Percentiles rank a stretch among this genome's conserved stretches.
Evolutionary conservation across 2,329 filamentous ascomycete species (phyloP).

Genomic region (Nemania sp.): DNA sequence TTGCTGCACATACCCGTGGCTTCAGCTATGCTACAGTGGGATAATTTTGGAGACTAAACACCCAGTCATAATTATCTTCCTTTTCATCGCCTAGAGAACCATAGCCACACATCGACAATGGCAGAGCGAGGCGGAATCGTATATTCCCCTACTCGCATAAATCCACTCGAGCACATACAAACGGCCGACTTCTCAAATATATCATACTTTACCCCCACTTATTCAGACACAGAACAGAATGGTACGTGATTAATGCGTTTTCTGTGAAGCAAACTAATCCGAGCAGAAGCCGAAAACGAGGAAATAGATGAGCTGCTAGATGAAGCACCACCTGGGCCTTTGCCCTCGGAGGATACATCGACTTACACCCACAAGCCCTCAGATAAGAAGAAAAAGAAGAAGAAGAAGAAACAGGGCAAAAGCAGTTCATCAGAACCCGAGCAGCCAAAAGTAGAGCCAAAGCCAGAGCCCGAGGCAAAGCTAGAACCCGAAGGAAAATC

Average conservation of each 20-base stretch:
- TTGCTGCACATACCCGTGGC: slow-evolving; percentile 30
- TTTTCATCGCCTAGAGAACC: slow-evolving; percentile 10
- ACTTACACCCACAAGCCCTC: slow-evolving; percentile 6
- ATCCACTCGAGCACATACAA: slow-evolving; percentile 29
- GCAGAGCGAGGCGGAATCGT: slow-evolving; percentile 29
- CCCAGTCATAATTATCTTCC: slow-evolving; percentile 16
- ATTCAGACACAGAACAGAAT: slow-evolving; percentile 29
- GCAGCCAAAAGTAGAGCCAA: slow-evolving; percentile 6
- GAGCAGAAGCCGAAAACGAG: slow-evolving; percentile 20
- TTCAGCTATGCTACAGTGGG: slow-evolving; percentile 11
- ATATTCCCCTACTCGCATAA: slow-evolving; percentile 29
- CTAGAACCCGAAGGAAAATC: not conserved
- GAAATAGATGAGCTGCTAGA: slow-evolving; percentile 24
- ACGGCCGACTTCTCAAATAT: slow-evolving; percentile 31
- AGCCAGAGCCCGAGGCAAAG: slow-evolving; percentile 1
- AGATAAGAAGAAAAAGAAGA: slow-evolving; percentile 25
- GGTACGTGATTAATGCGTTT: slow-evolving; percentile 27
- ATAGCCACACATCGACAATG: slow-evolving; percentile 29
- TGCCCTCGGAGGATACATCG: slow-evolving; percentile 5
- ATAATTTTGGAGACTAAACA: slow-evolving; percentile 20
- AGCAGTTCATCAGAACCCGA: slow-evolving; percentile 12
- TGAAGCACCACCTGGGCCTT: slow-evolving; percentile 19
- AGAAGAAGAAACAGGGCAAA: slow-evolving; percentile 20
- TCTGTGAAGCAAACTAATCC: slow-evolving; percentile 28
- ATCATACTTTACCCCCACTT: slow-evolving; percentile 20